phyloP scores from a whole-genome alignment of 2,329 filamentous ascomycete genomes.

The Neofusicoccum parvum region DNA sequence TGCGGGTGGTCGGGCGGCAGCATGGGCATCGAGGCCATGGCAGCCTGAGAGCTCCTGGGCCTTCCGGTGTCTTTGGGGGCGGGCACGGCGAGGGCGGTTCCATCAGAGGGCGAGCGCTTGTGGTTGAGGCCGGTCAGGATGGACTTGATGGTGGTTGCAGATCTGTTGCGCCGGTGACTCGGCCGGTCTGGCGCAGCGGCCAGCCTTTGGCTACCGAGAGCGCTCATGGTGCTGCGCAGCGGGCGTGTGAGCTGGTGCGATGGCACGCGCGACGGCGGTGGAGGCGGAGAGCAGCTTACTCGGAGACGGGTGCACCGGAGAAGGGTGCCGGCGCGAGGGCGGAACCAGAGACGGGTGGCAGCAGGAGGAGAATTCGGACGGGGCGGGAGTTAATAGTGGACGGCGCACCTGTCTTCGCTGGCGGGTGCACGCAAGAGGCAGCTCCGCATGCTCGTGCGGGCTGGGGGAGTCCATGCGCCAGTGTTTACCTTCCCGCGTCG shows the following conservation, averaged over 20 bases:
- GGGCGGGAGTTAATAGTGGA: background rate
- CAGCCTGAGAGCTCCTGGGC: conserved; percentile 22
- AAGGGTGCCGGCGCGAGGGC: conserved; percentile 1
- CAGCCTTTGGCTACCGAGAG: conserved; percentile 9
- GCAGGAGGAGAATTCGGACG: conserved; percentile 6
- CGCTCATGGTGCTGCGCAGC: conserved; percentile 9
- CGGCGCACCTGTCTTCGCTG: conserved; percentile 11
- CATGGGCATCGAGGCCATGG: conserved; percentile 38
- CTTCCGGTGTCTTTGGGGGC: conserved; percentile 23
- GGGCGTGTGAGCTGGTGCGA: background rate
- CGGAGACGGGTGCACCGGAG: conserved; percentile 11
- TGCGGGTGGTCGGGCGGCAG: conserved; percentile 55
- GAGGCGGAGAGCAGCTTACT: background rate
- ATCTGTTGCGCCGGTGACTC: conserved; percentile 43
- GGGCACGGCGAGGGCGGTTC: conserved; percentile 30
- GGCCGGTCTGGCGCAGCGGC: conserved; percentile 19
- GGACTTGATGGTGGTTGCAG: conserved; percentile 54
- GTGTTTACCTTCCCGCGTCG: conserved; percentile 6
- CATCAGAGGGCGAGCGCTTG: conserved; percentile 50
- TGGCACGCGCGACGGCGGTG: background rate
- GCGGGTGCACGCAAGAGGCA: conserved; percentile 8
- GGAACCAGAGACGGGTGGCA: conserved; percentile 8
- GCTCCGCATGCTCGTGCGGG: conserved; percentile 15
- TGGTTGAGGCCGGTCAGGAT: conserved; percentile 55
- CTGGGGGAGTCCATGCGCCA: conserved; percentile 9